Evolutionary conservation across 306 rosid genomes (phyloP).

Genomic region (Spatholobus suberectus): DNA sequence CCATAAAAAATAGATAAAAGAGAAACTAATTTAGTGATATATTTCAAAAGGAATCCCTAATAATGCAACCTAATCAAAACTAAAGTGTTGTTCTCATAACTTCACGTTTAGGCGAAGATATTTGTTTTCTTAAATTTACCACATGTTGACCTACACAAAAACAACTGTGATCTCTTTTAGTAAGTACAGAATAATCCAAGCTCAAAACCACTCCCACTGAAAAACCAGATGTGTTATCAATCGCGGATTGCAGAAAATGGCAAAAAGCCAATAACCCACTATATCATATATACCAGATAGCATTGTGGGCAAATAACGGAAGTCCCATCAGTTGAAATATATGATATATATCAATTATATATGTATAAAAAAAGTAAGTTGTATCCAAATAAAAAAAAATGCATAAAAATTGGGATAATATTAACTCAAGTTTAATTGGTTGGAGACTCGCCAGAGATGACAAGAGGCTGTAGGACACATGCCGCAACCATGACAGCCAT

Average conservation of each 20-base stretch:
- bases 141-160: constrained; percentile 1
- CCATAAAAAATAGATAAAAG: neutral
- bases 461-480: neutral
- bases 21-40: constrained; percentile 21
- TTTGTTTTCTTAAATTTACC: constrained; percentile 2
- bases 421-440: neutral
- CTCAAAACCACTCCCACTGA: constrained; percentile 20
- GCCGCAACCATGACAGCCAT: neutral
- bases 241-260: neutral
- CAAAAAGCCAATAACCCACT: neutral
- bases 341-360: too few relatives aligned
- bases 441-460: neutral
- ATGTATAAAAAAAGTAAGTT: too few relatives aligned
- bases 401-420: too few relatives aligned
- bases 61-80: constrained; percentile 22
- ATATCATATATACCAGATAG: neutral
- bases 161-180: neutral
- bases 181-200: constrained; percentile 30
- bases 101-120: constrained; percentile 18
- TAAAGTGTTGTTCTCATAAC: constrained; percentile 16
- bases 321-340: too few relatives aligned
- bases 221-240: neutral
- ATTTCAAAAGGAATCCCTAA: constrained; percentile 17
- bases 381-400: too few relatives aligned
- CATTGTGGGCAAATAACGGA: neutral